A percentile compares a stretch with the other conserved stretches of the same genome.
These are phyloP conservation scores for Knoxdaviesia capensis DNA, from an alignment of 2,329 filamentous ascomycete species.

Conservation along the genomic window DNA sequence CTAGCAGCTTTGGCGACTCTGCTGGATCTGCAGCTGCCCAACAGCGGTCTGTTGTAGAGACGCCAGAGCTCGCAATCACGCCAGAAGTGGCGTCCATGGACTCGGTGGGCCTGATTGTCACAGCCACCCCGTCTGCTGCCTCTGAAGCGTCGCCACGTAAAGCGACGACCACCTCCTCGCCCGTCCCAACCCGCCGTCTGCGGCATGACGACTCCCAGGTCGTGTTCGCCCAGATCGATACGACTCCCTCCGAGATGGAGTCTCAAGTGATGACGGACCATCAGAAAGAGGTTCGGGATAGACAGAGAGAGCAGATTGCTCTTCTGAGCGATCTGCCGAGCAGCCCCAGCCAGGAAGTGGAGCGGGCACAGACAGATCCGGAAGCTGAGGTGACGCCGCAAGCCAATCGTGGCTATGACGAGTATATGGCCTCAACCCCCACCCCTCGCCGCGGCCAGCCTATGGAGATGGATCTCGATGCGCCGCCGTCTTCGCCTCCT, in stretches of 20 bases:
- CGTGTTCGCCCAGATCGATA: constrained; percentile 49
- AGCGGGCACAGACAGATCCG: no score
- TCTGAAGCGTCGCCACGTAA: neutral
- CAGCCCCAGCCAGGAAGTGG: constrained; percentile 6
- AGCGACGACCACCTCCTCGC: neutral
- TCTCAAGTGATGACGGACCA: constrained; percentile 62
- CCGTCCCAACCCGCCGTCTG: constrained; percentile 11
- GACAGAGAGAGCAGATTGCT: constrained; percentile 28
- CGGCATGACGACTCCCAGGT: constrained; percentile 72
- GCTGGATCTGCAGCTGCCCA: constrained; percentile 17
- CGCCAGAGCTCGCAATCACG: no score
- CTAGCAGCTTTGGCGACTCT: constrained; percentile 3
- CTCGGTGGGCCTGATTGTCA: constrained; percentile 10
- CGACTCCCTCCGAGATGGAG: constrained; percentile 32
- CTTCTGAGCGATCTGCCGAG: constrained; percentile 4
- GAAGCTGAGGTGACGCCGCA: constrained; percentile 21
- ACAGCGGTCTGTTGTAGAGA: constrained; percentile 14
- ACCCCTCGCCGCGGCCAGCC: constrained; percentile 36
- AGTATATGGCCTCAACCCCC: constrained; percentile 38
- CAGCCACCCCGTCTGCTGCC: neutral
- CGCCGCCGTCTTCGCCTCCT: constrained; percentile 36
- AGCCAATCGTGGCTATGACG: constrained; percentile 20
- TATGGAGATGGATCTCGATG: constrained; percentile 23
- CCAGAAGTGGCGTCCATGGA: constrained; percentile 7
- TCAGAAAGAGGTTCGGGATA: constrained; percentile 57